Evolutionary conservation across 495 filamentous ascomycete species (phyloP), one percentile per base, ranked within the genome.

Genomic region (Aspergillus affinis): DNA sequence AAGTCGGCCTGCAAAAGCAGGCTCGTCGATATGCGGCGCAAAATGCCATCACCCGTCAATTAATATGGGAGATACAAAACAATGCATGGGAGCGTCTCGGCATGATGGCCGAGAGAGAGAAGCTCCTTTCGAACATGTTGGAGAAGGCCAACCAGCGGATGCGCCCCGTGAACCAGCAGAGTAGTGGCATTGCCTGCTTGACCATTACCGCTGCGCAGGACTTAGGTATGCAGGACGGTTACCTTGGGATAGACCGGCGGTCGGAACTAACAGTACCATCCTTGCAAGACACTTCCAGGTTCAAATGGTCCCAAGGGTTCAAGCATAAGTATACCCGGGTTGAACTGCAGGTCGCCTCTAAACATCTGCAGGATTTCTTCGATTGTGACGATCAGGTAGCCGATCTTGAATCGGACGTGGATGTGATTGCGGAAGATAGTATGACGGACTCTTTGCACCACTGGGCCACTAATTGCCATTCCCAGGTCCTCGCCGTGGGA

Each of bases 31-130:
- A 67, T 49, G 74, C 72, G 0, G 73, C 74, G 9, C 70, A 78
- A 54, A 76, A 73, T 27, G 73, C 76, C 8, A 67, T 77, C 29
- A 75, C 71, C 4, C 70, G 75, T 15, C 75, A 73, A 17, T 55
- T 79, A 4, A 74, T 79, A 21, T 80, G 78, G 76, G 75, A 78
- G 41, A 76, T 77, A 4, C 73, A 77, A 51, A 65, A 74, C 27
- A 68, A 77, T 58, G 71, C 69, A 12, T 71, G 70, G 18, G 65
- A 74, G 17, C 69, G 74, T 6, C 55, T 47, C 15, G 62, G 64
- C 17, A 66, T 77, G 51, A 59, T 61, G 20, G 44, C 69, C 17
- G 66, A 68, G 6, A 65, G 70, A 23, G 68, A 69, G 4, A 53
- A 58, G 23, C 62, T 76, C 23, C 58, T 79, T 23, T 51, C 60